Conservation (phyloP, 108 stramenopile species). For the Stephanodiscus triporus region DNA sequence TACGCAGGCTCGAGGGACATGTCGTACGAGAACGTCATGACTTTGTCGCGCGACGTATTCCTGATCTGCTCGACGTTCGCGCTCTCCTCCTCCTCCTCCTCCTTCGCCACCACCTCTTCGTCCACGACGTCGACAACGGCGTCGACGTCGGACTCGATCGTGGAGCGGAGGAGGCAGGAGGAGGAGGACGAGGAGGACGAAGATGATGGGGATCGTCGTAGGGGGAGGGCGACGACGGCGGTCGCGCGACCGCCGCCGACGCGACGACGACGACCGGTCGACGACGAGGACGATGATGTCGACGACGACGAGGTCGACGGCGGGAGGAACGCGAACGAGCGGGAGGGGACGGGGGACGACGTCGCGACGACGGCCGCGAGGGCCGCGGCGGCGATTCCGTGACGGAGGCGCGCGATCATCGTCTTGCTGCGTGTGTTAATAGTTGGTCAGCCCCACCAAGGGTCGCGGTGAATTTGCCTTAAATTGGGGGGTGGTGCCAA, state of each 20-base stretch:
- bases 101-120: conserved; percentile 10
- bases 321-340: conserved; percentile 22
- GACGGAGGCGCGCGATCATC: no score
- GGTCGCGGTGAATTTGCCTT: no score
- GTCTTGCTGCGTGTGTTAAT: no score
- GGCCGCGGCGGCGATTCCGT: conserved; percentile 22
- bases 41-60: conserved; percentile 81
- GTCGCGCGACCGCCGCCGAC: conserved; percentile 17
- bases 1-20: conserved; percentile 87
- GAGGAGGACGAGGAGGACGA: not conserved
- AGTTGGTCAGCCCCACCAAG: no score
- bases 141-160: conserved; percentile 11
- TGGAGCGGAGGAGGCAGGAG: conserved; percentile 17
- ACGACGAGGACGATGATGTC: no score
- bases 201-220: not conserved
- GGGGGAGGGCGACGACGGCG: conserved; percentile 2
- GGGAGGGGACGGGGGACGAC: conserved; percentile 9
- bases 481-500: no score
- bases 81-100: conserved; percentile 29
- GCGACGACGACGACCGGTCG: conserved; percentile 16
- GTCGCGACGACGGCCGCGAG: conserved; percentile 27
- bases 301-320: no score
- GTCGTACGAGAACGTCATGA: conserved; percentile 93
- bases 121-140: not conserved
- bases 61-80: conserved; percentile 86